These are phyloP conservation scores for Taphrina confusa DNA, from an alignment of 1,139 yeast species.

Conservation along the genomic window DNA sequence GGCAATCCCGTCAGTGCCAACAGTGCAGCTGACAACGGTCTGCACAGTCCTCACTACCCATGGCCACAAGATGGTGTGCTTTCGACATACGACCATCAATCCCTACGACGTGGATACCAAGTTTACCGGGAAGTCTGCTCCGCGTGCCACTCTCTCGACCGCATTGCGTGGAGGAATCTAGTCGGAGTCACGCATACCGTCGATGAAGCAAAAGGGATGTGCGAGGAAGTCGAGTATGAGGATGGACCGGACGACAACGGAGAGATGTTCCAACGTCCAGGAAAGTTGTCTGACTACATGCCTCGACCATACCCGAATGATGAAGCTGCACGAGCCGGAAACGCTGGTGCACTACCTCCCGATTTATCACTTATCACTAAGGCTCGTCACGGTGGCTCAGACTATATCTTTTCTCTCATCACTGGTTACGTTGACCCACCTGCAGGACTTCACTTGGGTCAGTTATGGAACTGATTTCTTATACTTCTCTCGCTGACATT, in stretches of 20 bases:
- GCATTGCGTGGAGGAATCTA: conserved; percentile 95
- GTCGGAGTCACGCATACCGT: conserved; percentile 96
- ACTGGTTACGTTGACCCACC: conserved; percentile 99
- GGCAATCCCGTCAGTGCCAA: conserved; percentile 87
- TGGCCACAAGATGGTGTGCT: conserved; percentile 94
- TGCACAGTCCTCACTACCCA: conserved; percentile 87
- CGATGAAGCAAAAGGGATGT: conserved; percentile 86
- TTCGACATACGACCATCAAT: conserved; percentile 79
- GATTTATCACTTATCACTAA: conserved; percentile 95
- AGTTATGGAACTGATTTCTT: conserved; percentile 53
- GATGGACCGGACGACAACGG: conserved; percentile 99
- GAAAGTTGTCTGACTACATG: conserved; percentile 93
- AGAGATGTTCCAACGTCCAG: conserved; percentile 96
- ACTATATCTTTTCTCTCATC: conserved; percentile 88
- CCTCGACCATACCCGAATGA: conserved; percentile 97
- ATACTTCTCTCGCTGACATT: background rate
- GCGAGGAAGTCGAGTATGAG: conserved; percentile 95
- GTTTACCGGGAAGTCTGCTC: conserved; percentile 99
- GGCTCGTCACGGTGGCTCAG: conserved; percentile 99
- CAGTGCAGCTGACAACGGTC: conserved; percentile 99
- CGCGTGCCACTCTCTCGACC: conserved; percentile 94
- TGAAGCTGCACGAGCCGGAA: conserved; percentile 97
- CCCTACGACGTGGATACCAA: conserved; percentile 94
- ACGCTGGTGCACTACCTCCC: conserved; percentile 99
- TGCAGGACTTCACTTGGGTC: conserved; percentile 91